Percentiles rank a stretch among this genome's conserved stretches.
Conservation (phyloP, 139 green algal species). For the Dunaliella primolecta region DNA sequence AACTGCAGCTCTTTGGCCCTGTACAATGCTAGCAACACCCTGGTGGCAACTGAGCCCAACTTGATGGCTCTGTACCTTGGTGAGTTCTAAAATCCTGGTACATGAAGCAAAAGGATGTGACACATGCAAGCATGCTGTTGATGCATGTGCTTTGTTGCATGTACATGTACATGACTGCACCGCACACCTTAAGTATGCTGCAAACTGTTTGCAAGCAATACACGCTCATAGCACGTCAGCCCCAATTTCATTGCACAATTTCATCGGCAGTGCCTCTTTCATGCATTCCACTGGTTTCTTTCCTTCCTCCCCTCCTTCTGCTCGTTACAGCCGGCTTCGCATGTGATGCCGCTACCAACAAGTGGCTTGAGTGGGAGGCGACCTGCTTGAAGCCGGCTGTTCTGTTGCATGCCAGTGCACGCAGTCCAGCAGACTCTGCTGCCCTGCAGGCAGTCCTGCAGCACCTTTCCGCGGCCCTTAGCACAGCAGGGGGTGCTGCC, state of each 20-base stretch:
- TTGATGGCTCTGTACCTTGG: background rate
- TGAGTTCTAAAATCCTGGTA: too few species aligned
- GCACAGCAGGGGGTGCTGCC: background rate
- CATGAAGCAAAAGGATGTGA: too few species aligned
- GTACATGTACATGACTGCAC: too few species aligned
- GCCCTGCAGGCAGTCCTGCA: slow-evolving; percentile 22
- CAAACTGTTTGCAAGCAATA: too few species aligned
- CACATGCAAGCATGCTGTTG: too few species aligned
- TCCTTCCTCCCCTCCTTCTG: too few species aligned
- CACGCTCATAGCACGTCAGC: too few species aligned
- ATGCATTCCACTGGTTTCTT: too few species aligned
- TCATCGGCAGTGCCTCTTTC: too few species aligned
- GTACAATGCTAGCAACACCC: background rate
- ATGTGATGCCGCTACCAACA: background rate
- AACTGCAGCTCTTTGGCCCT: background rate
- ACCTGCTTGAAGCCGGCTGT: slow-evolving; percentile 42
- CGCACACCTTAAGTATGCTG: too few species aligned
- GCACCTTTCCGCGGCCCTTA: slow-evolving; percentile 32
- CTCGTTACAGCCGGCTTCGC: background rate
- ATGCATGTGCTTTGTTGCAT: too few species aligned
- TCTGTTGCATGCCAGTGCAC: slow-evolving; percentile 16
- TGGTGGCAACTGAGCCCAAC: background rate
- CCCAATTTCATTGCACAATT: too few species aligned
- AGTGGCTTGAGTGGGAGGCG: slow-evolving; percentile 69
- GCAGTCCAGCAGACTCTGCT: slow-evolving; percentile 10